Evolutionary conservation across 2,329 filamentous ascomycete species (phyloP).

Genomic region (Leptographium radiaticola): DNA sequence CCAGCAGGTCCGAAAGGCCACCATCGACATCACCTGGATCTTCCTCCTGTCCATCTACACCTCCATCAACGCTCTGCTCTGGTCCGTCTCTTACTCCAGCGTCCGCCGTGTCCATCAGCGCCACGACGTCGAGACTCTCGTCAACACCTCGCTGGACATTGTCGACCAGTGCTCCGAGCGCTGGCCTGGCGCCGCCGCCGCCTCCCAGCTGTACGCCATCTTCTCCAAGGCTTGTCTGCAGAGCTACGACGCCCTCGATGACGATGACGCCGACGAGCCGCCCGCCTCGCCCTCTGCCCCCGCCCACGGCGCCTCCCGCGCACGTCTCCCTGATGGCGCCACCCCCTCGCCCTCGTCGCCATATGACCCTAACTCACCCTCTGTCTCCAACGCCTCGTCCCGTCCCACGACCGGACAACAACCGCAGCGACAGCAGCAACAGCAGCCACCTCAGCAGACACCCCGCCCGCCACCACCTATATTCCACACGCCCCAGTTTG

Average conservation of each 20-base stretch:
- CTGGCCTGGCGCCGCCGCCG: slow-evolving; percentile 83
- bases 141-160: slow-evolving; percentile 63
- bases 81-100: slow-evolving; percentile 79
- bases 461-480: slow-evolving; percentile 20
- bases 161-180: slow-evolving; percentile 70
- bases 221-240: slow-evolving; percentile 77
- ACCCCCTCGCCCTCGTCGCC: slow-evolving; percentile 34
- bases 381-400: slow-evolving; percentile 24
- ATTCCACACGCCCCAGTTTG: slow-evolving; percentile 42
- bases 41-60: slow-evolving; percentile 85
- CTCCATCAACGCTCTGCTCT: slow-evolving; percentile 81
- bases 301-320: slow-evolving; percentile 5
- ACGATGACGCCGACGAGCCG: slow-evolving; percentile 24
- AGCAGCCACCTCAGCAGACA: slow-evolving; percentile 11
- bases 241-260: slow-evolving; percentile 58
- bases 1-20: slow-evolving; percentile 62
- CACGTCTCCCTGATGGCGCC: slow-evolving; percentile 14
- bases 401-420: slow-evolving; percentile 12
- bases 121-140: slow-evolving; percentile 63
- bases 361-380: slow-evolving; percentile 34
- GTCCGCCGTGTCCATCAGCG: slow-evolving; percentile 60
- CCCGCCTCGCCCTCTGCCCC: background rate
- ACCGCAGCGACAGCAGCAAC: slow-evolving; percentile 5
- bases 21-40: slow-evolving; percentile 85
- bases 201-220: slow-evolving; percentile 74